Conservation (phyloP, 192 early-diverging fungal genomes). For the Backusella parvicylindrica region DNA sequence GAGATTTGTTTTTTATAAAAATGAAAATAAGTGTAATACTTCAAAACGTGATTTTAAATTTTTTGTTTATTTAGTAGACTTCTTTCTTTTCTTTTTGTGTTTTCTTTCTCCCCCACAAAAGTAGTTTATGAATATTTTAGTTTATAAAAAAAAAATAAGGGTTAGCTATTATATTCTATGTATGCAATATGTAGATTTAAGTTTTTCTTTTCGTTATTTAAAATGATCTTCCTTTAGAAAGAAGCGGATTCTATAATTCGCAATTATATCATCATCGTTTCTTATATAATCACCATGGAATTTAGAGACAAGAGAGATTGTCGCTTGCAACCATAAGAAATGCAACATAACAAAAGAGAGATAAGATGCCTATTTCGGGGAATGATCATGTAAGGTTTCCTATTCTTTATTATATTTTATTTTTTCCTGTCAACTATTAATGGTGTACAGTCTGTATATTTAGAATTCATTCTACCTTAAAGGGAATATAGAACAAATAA, state of each 20-base stretch:
- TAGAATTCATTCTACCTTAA: not conserved
- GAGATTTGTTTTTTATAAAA: not conserved
- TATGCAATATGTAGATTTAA: not conserved
- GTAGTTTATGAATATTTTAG: not conserved
- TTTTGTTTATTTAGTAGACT: not conserved
- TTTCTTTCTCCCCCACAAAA: not conserved
- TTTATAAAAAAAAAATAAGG: not conserved
- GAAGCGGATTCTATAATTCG: not conserved
- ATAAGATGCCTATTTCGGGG: not conserved
- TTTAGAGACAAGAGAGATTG: not conserved
- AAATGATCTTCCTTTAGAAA: not conserved
- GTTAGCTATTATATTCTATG: not conserved
- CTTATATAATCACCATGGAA: not conserved
- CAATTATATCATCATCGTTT: not conserved
- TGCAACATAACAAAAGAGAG: not conserved
- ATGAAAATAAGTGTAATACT: not conserved
- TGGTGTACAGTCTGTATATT: not conserved
- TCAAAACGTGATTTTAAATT: not conserved
- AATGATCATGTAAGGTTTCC: not conserved
- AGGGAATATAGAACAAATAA: not conserved
- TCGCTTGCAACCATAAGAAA: not conserved
- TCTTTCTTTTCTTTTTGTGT: slow-evolving; percentile 1
- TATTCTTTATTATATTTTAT: not conserved
- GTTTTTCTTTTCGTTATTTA: not conserved
- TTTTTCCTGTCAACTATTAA: not conserved